Percentiles rank a stretch among this genome's conserved stretches.
phyloP scores from a whole-genome alignment of 805 yeast species.

The Sugiyamaella lignohabitans region DNA sequence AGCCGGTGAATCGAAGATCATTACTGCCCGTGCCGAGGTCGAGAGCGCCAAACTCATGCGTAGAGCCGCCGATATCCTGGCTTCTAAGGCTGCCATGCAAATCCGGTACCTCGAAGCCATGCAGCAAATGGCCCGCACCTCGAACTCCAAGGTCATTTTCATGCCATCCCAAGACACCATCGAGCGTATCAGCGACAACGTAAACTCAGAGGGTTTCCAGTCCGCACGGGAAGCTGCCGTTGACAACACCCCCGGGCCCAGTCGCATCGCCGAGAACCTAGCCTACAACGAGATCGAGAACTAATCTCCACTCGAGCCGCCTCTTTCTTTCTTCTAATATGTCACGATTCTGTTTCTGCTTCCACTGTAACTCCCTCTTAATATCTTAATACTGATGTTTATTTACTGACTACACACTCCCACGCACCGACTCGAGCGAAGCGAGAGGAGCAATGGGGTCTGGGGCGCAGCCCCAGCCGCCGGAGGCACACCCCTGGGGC shows the following conservation, averaged over 20 bases:
- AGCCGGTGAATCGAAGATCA: constrained; percentile 70
- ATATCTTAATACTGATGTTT: not conserved
- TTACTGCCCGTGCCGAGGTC: constrained; percentile 68
- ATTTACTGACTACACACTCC: no score
- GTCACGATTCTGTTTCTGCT: not conserved
- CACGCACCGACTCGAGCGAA: no score
- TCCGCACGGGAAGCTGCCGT: constrained; percentile 6
- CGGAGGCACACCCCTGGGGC: no score
- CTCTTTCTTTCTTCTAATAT: not conserved
- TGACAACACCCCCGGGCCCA: not conserved
- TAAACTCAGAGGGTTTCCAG: constrained; percentile 3
- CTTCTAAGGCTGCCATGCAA: constrained; percentile 72
- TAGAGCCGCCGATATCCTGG: constrained; percentile 69
- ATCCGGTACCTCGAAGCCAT: constrained; percentile 73
- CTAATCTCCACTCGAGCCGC: not conserved
- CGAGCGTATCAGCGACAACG: constrained; percentile 26
- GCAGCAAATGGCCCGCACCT: constrained; percentile 59
- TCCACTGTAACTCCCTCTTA: not conserved
- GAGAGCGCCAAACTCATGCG: constrained; percentile 72
- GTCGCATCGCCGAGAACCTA: not conserved
- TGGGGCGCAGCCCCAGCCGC: no score
- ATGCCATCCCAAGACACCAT: constrained; percentile 51
- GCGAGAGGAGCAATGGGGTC: no score
- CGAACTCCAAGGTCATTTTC: constrained; percentile 63
- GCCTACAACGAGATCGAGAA: not conserved